Conservation (phyloP, 2,329 filamentous ascomycete genomes). For the Penicillium digitatum region DNA sequence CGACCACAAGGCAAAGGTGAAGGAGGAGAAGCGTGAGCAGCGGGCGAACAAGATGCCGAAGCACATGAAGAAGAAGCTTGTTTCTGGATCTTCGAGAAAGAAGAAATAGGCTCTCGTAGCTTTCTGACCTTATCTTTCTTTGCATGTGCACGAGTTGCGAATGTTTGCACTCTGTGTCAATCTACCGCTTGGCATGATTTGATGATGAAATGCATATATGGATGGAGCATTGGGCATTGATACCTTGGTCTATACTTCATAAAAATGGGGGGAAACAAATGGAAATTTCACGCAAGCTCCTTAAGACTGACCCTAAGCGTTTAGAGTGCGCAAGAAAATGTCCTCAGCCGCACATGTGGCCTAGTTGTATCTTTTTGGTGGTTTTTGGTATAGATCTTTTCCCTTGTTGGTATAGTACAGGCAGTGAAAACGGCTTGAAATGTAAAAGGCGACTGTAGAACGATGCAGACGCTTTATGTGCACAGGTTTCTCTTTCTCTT, state of each 20-base stretch:
- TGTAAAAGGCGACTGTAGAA: too few species aligned
- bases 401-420: too few species aligned
- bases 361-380: too few species aligned
- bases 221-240: constrained; percentile 29
- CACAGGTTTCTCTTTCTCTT: too few species aligned
- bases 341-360: too few species aligned
- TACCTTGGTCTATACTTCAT: constrained; percentile 25
- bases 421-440: too few species aligned
- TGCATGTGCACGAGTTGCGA: constrained; percentile 15
- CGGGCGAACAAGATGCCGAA: constrained; percentile 95
- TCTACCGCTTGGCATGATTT: constrained; percentile 26
- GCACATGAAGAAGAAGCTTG: constrained; percentile 72
- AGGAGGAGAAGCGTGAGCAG: constrained; percentile 93
- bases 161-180: constrained; percentile 13
- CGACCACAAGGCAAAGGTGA: constrained; percentile 83
- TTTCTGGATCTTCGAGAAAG: constrained; percentile 32
- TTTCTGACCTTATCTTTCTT: constrained; percentile 12
- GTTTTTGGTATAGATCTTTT: too few species aligned
- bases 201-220: constrained; percentile 29
- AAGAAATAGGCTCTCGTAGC: constrained; percentile 30
- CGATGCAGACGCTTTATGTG: too few species aligned
- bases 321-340: not conserved
- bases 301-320: not conserved
- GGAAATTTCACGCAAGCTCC: constrained; percentile 1
- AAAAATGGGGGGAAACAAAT: constrained; percentile 10